Base-by-base conservation (phyloP, 2,329 filamentous ascomycete species). In the Nemania bipapillata region DNA sequence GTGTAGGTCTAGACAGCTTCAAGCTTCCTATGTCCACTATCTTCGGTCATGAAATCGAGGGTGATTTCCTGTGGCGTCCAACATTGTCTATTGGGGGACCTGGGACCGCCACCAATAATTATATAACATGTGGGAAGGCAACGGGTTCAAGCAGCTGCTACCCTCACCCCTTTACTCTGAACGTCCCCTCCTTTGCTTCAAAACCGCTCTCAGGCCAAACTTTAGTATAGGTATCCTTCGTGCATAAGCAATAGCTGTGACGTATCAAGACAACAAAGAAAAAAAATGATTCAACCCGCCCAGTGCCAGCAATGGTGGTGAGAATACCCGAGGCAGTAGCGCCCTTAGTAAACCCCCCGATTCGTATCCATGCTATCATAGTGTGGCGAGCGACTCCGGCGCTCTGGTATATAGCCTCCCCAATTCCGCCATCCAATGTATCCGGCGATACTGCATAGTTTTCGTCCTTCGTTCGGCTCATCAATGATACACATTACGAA, bases 201-300 rank as follows among this genome's bases (percentile, higher is more conserved):
- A 72, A 66, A 62, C 65, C 69, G 66, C 66, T 63, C 56, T 69
- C 66, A 68, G 71, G 67, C 65, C 69, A 73, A 74, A 70, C 63
- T 69, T 71, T 62, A 70, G 74, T 70, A 65, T 72, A 72, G 72
- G 74, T 77, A 77, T 77, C 74, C 74, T 73, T 72, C 64, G 63
- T 69, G 73, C 74, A 68, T 74, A 73, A 74, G 65, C 70, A 73
- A 66, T 63, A 72, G 71, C 70, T 67, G 60, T 72, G 65, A 74
- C 72, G 55, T 70, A 56, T 73, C 68, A 54, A 73, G 69, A 72
- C 52, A 60, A 68, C 50, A 64, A 66, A 68, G 55, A 63, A 55
- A 68, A 40, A 62, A 71, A 65, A 72, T 67, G 55, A 68, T 71
- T 56, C 64, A 70, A 69, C 60, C 65, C 71, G 67, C 70, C 66